Conservation (phyloP, 345 rosid genomes). For the Murraya koenigii region DNA sequence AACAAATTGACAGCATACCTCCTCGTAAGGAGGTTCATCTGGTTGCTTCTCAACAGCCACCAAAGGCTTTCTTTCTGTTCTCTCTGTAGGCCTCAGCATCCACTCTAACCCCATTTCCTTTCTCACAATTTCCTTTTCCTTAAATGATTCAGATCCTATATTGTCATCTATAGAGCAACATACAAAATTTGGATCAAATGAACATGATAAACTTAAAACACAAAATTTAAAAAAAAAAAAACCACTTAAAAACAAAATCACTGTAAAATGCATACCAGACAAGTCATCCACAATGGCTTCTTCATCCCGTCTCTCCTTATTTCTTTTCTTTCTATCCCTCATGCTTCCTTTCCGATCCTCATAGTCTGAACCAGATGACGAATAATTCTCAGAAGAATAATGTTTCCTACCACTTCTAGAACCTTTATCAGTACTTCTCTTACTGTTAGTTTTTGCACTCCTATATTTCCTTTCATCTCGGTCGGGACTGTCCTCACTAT, state of each 20-base stretch:
- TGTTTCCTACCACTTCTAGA: conserved; percentile 24
- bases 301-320: conserved; percentile 17
- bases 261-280: conserved; percentile 15
- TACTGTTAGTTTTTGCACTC: conserved; percentile 27
- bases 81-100: conserved; percentile 75
- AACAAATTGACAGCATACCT: conserved; percentile 41
- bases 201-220: background rate
- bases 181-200: background rate
- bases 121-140: conserved; percentile 52
- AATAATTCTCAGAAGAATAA: conserved; percentile 26
- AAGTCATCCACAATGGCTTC: conserved; percentile 4
- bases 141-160: conserved; percentile 17
- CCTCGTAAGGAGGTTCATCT: conserved; percentile 44
- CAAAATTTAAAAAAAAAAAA: background rate
- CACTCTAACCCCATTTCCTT: conserved; percentile 78
- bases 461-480: conserved; percentile 16
- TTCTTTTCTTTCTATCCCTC: conserved; percentile 24
- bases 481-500: conserved; percentile 18
- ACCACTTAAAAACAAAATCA: background rate
- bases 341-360: conserved; percentile 18
- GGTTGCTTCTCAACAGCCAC: conserved; percentile 29
- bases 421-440: conserved; percentile 16
- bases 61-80: conserved; percentile 31
- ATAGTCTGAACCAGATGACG: conserved; percentile 30
- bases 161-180: conserved; percentile 26